A percentile compares a stretch with the other conserved stretches of the same genome.
Evolutionary conservation across 805 yeast species (phyloP).

Genomic region (Starmerella roubikii): DNA sequence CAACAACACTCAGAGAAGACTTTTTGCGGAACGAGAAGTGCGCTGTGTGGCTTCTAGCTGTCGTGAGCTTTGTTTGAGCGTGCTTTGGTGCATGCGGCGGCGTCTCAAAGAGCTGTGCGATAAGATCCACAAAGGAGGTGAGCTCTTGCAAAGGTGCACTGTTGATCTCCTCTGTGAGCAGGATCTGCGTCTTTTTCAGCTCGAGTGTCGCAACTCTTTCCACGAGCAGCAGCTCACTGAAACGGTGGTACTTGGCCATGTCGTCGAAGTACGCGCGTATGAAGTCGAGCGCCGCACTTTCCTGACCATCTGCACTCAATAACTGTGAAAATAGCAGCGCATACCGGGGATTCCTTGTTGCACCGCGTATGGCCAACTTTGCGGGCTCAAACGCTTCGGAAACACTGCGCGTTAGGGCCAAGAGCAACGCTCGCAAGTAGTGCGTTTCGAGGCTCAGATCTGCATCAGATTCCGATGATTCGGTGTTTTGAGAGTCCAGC

Average conservation of each 20-base stretch:
- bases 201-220: constrained; percentile 42
- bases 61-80: background rate
- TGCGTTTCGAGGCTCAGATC: constrained; percentile 1
- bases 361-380: constrained; percentile 19
- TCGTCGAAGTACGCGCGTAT: constrained; percentile 36
- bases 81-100: background rate
- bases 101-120: constrained; percentile 34
- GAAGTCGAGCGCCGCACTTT: constrained; percentile 42
- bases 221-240: constrained; percentile 14
- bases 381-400: constrained; percentile 20
- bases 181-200: constrained; percentile 60
- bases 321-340: constrained; percentile 57
- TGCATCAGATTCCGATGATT: too few relatives aligned
- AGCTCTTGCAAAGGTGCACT: constrained; percentile 54
- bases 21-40: too few relatives aligned
- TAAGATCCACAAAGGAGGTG: constrained; percentile 52
- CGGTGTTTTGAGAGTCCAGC: background rate
- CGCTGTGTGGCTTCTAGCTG: too few relatives aligned
- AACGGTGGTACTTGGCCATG: constrained; percentile 24
- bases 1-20: too few relatives aligned
- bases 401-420: constrained; percentile 19
- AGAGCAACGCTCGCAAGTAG: constrained; percentile 20
- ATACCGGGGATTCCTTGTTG: constrained; percentile 44
- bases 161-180: constrained; percentile 45
- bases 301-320: constrained; percentile 48